Conservation (phyloP, 2,329 filamentous ascomycete species). For the Cladosporium austrohemisphaericum region DNA sequence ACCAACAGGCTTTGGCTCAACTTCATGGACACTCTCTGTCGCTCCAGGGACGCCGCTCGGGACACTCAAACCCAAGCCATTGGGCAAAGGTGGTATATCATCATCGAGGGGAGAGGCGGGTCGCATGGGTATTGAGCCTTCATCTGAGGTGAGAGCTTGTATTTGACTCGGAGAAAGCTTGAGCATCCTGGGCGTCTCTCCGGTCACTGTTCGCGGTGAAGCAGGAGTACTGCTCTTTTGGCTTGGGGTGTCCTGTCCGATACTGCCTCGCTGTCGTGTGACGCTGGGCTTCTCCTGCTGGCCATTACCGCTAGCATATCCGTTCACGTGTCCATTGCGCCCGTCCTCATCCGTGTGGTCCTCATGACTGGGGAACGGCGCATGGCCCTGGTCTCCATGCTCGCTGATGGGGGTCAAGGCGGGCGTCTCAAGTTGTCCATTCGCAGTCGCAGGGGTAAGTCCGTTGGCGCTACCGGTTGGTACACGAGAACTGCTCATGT, state of each 20-base stretch:
- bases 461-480: neutral
- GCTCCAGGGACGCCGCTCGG: neutral
- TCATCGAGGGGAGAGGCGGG: constrained; percentile 38
- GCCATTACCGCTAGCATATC: neutral
- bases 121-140: constrained; percentile 52
- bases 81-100: constrained; percentile 24
- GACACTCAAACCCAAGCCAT: constrained; percentile 8
- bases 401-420: constrained; percentile 30
- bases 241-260: neutral
- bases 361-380: constrained; percentile 16
- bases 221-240: constrained; percentile 17
- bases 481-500: constrained; percentile 6
- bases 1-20: neutral
- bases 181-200: constrained; percentile 32
- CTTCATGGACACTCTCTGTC: neutral
- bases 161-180: constrained; percentile 55
- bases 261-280: neutral
- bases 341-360: neutral
- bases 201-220: constrained; percentile 13
- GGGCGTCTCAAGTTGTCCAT: constrained; percentile 27
- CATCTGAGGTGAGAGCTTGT: constrained; percentile 52
- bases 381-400: constrained; percentile 16
- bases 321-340: neutral
- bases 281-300: neutral
- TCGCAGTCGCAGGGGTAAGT: neutral